phyloP scores from a whole-genome alignment of 352 stramenopile genomes.

The Globisporangium heterothallicum region DNA sequence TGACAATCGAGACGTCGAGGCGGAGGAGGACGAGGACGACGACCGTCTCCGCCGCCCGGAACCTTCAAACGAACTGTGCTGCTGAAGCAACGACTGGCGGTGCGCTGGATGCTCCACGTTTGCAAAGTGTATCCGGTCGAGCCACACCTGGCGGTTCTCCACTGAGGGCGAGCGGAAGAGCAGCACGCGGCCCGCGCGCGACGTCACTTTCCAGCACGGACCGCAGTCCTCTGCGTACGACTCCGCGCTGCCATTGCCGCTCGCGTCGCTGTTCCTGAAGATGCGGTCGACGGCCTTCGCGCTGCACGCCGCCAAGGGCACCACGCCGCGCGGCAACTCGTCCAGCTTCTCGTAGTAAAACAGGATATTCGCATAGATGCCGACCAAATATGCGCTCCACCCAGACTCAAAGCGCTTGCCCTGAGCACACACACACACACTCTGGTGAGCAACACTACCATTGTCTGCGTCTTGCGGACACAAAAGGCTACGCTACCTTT shows the following conservation, averaged over 20 bases:
- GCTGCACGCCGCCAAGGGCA: slow-evolving; percentile 42
- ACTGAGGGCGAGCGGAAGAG: slow-evolving; percentile 57
- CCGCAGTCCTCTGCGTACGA: slow-evolving; percentile 43
- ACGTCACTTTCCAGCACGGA: slow-evolving; percentile 72
- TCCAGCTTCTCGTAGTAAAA: slow-evolving; percentile 63
- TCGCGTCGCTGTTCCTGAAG: slow-evolving; percentile 30
- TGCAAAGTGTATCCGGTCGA: slow-evolving; percentile 38
- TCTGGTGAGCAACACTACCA: slow-evolving; percentile 1
- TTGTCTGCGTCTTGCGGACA: neutral
- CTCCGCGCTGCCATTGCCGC: slow-evolving; percentile 19
- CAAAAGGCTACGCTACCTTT: slow-evolving; percentile 39
- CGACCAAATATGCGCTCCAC: slow-evolving; percentile 55
- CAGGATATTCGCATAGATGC: slow-evolving; percentile 51
- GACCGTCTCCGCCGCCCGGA: slow-evolving; percentile 14
- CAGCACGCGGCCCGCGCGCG: slow-evolving; percentile 40
- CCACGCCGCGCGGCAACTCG: slow-evolving; percentile 40
- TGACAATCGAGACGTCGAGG: slow-evolving; percentile 11
- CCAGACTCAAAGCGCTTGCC: slow-evolving; percentile 61
- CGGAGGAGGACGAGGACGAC: too few relatives aligned
- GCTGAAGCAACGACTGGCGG: neutral
- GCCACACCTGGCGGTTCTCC: slow-evolving; percentile 45
- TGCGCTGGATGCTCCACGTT: slow-evolving; percentile 18
- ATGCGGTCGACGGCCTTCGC: slow-evolving; percentile 58
- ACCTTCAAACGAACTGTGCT: slow-evolving; percentile 23
- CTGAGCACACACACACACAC: slow-evolving; percentile 4